Conservation (phyloP, 305 asterid species). For the Fraxinus platypoda region DNA sequence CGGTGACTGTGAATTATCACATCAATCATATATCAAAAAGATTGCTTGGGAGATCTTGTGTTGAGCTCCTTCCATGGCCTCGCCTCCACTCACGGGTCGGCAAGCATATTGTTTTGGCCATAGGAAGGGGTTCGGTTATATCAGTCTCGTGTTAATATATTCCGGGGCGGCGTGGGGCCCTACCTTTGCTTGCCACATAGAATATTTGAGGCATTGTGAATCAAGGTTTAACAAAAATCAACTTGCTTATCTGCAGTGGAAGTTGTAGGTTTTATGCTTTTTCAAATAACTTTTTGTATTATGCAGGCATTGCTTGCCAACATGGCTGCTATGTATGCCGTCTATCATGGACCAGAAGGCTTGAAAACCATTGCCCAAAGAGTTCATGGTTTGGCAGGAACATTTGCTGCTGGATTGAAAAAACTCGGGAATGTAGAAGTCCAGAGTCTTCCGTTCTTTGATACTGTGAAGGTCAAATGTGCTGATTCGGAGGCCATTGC, state of each 20-base stretch:
- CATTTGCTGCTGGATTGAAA: constrained; percentile 73
- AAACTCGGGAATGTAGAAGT: constrained; percentile 91
- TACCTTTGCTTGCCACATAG: not conserved
- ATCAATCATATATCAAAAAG: not conserved
- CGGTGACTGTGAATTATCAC: not conserved
- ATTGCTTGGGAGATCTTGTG: not conserved
- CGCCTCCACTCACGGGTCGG: not conserved
- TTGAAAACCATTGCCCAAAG: constrained; percentile 85
- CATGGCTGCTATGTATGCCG: constrained; percentile 99
- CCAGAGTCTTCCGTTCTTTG: constrained; percentile 85
- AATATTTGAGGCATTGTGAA: not conserved
- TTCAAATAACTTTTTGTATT: not conserved
- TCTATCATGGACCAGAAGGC: constrained; percentile 79
- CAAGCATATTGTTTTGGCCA: not conserved
- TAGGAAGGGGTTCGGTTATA: not conserved
- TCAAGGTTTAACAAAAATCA: not conserved
- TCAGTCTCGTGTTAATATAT: not conserved
- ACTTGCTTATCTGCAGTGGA: not conserved
- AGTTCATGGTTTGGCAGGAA: constrained; percentile 89
- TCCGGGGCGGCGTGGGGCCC: not conserved
- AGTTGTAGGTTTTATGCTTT: not conserved
- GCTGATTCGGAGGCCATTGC: constrained; percentile 72
- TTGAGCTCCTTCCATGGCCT: not conserved
- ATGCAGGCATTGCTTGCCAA: constrained; percentile 88
- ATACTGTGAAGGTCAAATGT: constrained; percentile 80